A percentile compares a stretch with the other conserved stretches of the same genome.
Conservation (phyloP, 768 basidiomycete genomes). For the Agaricus bisporus region DNA sequence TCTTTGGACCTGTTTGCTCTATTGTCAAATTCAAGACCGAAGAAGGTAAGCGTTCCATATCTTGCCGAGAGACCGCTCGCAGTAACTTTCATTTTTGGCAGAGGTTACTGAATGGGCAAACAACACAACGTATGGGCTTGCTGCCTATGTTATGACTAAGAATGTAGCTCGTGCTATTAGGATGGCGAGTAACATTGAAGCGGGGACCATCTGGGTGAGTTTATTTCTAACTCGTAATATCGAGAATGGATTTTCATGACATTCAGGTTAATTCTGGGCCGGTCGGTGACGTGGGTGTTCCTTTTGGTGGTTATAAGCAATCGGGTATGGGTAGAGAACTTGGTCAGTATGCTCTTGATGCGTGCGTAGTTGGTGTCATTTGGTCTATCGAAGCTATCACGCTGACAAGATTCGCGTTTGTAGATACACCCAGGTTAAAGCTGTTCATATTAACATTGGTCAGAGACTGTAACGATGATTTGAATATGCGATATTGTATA, state of each 20-base stretch:
- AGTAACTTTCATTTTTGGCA: not conserved
- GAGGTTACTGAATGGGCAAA: constrained; percentile 62
- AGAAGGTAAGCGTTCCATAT: constrained; percentile 19
- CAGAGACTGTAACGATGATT: not conserved
- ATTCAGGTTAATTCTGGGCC: constrained; percentile 37
- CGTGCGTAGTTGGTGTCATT: constrained; percentile 27
- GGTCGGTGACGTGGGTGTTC: constrained; percentile 37
- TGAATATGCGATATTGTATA: too few relatives aligned
- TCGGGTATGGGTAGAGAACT: constrained; percentile 66
- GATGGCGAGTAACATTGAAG: constrained; percentile 59
- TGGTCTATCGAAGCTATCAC: too few relatives aligned
- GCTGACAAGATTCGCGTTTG: not conserved
- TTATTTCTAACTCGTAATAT: not conserved
- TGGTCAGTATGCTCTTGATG: constrained; percentile 55
- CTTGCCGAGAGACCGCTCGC: not conserved
- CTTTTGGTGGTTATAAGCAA: constrained; percentile 73
- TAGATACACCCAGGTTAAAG: constrained; percentile 55
- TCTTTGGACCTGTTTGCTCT: constrained; percentile 77
- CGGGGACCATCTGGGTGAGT: constrained; percentile 57
- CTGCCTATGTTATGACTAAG: constrained; percentile 68
- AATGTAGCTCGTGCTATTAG: constrained; percentile 61
- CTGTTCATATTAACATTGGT: constrained; percentile 55
- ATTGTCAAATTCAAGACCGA: constrained; percentile 71
- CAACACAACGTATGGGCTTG: constrained; percentile 73
- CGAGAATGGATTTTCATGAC: not conserved